These are phyloP conservation scores for Arxiozyma slooffiae DNA, from an alignment of 1,139 yeast species.

Conservation along the genomic window DNA sequence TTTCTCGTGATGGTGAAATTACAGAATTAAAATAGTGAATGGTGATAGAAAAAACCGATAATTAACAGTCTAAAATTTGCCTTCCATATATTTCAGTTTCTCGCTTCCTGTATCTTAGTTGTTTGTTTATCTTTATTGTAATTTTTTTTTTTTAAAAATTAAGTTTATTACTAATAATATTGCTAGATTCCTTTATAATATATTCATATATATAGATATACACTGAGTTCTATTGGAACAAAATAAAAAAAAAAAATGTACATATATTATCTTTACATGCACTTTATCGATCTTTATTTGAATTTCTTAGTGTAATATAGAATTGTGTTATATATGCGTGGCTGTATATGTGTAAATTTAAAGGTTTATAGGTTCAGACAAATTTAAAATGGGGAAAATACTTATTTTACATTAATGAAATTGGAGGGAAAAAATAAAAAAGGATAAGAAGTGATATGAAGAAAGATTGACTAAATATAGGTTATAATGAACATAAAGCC, in stretches of 20 bases:
- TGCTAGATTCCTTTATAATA: not conserved
- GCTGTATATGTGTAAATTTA: too few relatives aligned
- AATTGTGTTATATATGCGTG: too few relatives aligned
- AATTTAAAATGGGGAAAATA: too few relatives aligned
- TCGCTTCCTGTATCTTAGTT: too few relatives aligned
- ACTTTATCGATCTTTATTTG: too few relatives aligned
- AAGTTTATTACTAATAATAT: too few relatives aligned
- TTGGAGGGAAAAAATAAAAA: too few relatives aligned
- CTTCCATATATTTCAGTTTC: not conserved
- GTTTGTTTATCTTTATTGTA: not conserved
- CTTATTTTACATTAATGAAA: too few relatives aligned
- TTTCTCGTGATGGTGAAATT: constrained; percentile 56
- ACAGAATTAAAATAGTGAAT: constrained; percentile 31
- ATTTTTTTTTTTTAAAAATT: too few relatives aligned
- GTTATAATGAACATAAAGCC: not conserved
- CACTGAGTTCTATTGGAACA: not conserved
- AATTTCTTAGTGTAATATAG: not conserved
- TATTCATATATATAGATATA: too few relatives aligned
- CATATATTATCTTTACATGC: not conserved
- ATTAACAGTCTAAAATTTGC: not conserved
- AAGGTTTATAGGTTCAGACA: too few relatives aligned
- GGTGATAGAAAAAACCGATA: too few relatives aligned
- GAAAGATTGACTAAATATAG: not conserved
- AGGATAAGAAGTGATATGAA: not conserved
- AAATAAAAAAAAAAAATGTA: not conserved